These are phyloP conservation scores for Fraxinus ornus DNA, from an alignment of 305 asterid species.

Conservation along the genomic window DNA sequence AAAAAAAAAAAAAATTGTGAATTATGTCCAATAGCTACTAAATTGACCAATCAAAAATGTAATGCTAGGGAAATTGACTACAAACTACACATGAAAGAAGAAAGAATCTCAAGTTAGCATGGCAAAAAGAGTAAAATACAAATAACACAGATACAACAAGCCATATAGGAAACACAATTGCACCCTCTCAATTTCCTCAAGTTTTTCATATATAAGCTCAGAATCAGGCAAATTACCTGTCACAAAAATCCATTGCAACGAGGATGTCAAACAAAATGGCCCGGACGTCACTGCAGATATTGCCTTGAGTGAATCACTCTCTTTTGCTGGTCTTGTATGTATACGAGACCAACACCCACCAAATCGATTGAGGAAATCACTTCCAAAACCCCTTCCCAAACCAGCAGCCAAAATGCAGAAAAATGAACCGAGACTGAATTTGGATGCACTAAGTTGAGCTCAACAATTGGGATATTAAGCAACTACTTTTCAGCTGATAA, in stretches of 20 bases:
- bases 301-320: conserved; percentile 50
- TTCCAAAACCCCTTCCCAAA: conserved; percentile 15
- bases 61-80: background rate
- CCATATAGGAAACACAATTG: conserved; percentile 9
- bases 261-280: conserved; percentile 40
- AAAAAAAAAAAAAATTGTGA: background rate
- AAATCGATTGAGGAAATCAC: conserved; percentile 6
- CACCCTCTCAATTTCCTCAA: conserved; percentile 14
- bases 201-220: conserved; percentile 31
- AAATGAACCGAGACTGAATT: conserved; percentile 42
- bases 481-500: conserved; percentile 20
- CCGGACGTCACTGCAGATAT: conserved; percentile 34
- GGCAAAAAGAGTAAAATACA: conserved; percentile 20
- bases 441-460: conserved; percentile 20
- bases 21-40: background rate
- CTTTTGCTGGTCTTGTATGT: conserved; percentile 53
- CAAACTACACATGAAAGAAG: background rate
- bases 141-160: conserved; percentile 12
- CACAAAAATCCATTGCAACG: background rate
- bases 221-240: conserved; percentile 10
- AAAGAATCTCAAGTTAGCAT: conserved; percentile 11
- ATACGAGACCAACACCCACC: conserved; percentile 29
- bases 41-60: background rate
- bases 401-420: conserved; percentile 17
- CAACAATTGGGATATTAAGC: conserved; percentile 16